A percentile compares a stretch with the other conserved stretches of the same genome.
Conservation (phyloP, 371 early-diverging fungal genomes). For the Mortierella polycephala region DNA sequence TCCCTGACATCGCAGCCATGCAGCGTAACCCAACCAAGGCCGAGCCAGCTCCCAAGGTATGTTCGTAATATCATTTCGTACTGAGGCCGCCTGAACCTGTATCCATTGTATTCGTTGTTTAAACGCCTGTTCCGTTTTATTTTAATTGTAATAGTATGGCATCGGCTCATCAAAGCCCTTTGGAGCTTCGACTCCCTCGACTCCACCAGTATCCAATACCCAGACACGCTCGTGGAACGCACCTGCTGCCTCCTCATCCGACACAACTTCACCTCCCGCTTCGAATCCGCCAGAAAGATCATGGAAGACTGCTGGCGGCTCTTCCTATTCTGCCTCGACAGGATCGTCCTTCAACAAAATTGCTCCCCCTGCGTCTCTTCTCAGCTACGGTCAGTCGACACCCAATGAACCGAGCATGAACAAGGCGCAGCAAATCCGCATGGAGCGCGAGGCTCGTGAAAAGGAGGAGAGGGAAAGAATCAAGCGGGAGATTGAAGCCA, state of each 20-base stretch:
- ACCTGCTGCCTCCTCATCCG: slow-evolving; percentile 21
- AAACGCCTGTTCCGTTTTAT: not conserved
- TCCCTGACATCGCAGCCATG: slow-evolving; percentile 72
- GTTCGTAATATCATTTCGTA: not conserved
- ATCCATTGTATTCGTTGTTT: no score
- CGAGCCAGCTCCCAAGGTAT: slow-evolving; percentile 63
- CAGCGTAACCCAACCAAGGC: slow-evolving; percentile 67
- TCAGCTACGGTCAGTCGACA: slow-evolving; percentile 13
- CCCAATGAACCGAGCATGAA: slow-evolving; percentile 41
- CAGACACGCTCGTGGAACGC: slow-evolving; percentile 20
- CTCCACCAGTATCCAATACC: slow-evolving; percentile 3
- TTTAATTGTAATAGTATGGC: not conserved
- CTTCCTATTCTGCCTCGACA: slow-evolving; percentile 33
- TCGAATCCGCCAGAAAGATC: slow-evolving; percentile 19
- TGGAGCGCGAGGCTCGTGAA: slow-evolving; percentile 31
- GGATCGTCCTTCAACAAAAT: slow-evolving; percentile 28
- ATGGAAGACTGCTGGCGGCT: slow-evolving; percentile 33
- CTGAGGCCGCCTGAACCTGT: no score
- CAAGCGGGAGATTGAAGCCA: slow-evolving; percentile 55
- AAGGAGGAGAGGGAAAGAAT: slow-evolving; percentile 59
- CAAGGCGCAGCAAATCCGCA: slow-evolving; percentile 33
- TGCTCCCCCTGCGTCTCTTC: slow-evolving; percentile 31
- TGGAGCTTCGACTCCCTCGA: slow-evolving; percentile 2
- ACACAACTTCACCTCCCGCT: slow-evolving; percentile 14
- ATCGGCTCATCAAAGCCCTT: slow-evolving; percentile 4